phyloP scores from a whole-genome alignment of 2,329 filamentous ascomycete species.

The Aureobasidium lini region DNA sequence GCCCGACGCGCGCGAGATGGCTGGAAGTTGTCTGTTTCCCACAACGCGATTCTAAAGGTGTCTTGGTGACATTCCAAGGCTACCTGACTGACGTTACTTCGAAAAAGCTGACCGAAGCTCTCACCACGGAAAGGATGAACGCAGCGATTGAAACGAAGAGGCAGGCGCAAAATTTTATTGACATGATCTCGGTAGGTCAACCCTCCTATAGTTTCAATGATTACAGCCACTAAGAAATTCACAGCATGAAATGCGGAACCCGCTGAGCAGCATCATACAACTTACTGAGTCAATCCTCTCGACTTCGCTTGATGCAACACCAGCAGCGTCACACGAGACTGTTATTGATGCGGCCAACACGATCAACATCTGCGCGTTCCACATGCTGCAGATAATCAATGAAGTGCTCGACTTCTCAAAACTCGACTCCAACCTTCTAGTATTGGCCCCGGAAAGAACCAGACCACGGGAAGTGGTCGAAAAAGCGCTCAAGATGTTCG shows the following conservation, averaged over 20 bases:
- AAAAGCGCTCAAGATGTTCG: slow-evolving; percentile 28
- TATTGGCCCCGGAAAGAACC: slow-evolving; percentile 19
- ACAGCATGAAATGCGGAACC: slow-evolving; percentile 17
- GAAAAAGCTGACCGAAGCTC: background rate
- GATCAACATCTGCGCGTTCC: background rate
- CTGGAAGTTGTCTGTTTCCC: background rate
- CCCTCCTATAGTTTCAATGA: background rate
- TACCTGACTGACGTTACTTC: background rate
- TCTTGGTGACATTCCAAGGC: background rate
- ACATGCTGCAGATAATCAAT: slow-evolving; percentile 33
- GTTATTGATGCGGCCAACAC: background rate
- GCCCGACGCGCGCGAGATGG: slow-evolving; percentile 17
- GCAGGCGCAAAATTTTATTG: slow-evolving; percentile 22
- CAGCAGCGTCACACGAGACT: background rate
- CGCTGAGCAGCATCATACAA: slow-evolving; percentile 26
- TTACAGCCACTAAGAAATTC: background rate
- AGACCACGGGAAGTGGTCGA: slow-evolving; percentile 17
- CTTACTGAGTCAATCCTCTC: slow-evolving; percentile 23
- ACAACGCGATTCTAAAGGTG: background rate
- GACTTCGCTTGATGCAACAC: background rate
- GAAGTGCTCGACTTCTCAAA: slow-evolving; percentile 40
- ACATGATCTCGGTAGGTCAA: slow-evolving; percentile 21
- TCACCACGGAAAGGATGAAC: slow-evolving; percentile 23
- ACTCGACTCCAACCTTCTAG: slow-evolving; percentile 37
- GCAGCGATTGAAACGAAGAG: slow-evolving; percentile 30